Percentiles rank a stretch among this genome's conserved stretches.
These are phyloP conservation scores for Arthrobotrys pseudoclavata DNA, from an alignment of 2,329 filamentous ascomycete genomes.

Conservation along the genomic window DNA sequence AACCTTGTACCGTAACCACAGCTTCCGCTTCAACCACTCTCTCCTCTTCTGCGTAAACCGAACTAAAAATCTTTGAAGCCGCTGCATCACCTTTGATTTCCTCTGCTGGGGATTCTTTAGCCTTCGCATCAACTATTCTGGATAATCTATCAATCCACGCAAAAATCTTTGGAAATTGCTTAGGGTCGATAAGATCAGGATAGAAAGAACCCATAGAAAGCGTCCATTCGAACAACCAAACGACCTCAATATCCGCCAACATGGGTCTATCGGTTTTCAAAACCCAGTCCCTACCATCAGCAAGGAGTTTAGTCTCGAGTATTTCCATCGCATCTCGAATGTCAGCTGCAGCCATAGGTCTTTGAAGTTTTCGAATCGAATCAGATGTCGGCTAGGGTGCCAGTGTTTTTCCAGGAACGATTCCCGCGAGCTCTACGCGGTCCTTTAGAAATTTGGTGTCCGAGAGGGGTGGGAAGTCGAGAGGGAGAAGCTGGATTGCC, in stretches of 20 bases:
- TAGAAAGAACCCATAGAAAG: conserved; percentile 72
- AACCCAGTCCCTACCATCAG: conserved; percentile 77
- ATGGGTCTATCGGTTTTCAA: conserved; percentile 70
- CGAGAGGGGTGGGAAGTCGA: conserved; percentile 70
- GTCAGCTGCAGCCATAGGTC: conserved; percentile 71
- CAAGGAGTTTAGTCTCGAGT: conserved; percentile 75
- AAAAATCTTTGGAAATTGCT: conserved; percentile 73
- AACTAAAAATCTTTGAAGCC: conserved; percentile 68
- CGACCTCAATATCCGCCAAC: conserved; percentile 77
- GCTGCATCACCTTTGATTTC: conserved; percentile 72
- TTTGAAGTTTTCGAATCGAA: conserved; percentile 39
- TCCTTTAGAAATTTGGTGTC: conserved; percentile 75
- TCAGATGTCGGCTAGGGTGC: conserved; percentile 3
- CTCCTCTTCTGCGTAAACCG: conserved; percentile 65
- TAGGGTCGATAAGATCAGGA: conserved; percentile 69
- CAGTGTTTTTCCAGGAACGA: conserved; percentile 41
- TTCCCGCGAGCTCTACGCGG: conserved; percentile 68
- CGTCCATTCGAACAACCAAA: conserved; percentile 79
- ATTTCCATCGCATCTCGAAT: conserved; percentile 72
- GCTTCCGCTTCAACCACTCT: conserved; percentile 70
- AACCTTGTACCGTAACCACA: conserved; percentile 69
- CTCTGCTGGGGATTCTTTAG: conserved; percentile 66
- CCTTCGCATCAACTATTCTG: conserved; percentile 67
- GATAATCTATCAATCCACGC: conserved; percentile 77
- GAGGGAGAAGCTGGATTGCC: conserved; percentile 72